phyloP scores from a whole-genome alignment of 1,139 yeast species.

The Suhomyces wounanorum region DNA sequence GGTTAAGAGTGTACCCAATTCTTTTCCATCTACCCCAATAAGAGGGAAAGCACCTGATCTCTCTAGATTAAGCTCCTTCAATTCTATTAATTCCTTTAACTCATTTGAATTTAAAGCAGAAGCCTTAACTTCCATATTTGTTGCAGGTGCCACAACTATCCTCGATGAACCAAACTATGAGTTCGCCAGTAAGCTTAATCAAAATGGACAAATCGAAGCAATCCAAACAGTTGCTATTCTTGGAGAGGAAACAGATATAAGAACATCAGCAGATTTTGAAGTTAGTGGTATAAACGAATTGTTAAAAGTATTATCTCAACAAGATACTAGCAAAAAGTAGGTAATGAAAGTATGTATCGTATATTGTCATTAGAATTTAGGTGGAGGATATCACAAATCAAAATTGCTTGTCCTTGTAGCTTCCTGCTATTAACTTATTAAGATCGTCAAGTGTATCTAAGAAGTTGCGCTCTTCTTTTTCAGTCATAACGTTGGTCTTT shows the following conservation, averaged over 20 bases:
- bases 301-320: conserved; percentile 48
- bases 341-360: neutral
- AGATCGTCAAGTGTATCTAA: conserved; percentile 54
- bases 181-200: conserved; percentile 50
- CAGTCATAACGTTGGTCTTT: conserved; percentile 44
- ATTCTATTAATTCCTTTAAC: neutral
- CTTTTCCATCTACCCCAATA: conserved; percentile 17
- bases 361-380: neutral
- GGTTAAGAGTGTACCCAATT: conserved; percentile 21
- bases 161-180: conserved; percentile 72
- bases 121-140: conserved; percentile 45
- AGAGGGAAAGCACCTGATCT: conserved; percentile 1
- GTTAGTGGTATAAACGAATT: conserved; percentile 80
- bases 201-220: conserved; percentile 35
- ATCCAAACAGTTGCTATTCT: conserved; percentile 66
- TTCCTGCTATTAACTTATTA: conserved; percentile 49
- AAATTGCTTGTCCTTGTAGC: conserved; percentile 46
- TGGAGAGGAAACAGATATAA: conserved; percentile 36
- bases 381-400: conserved; percentile 12
- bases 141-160: conserved; percentile 71
- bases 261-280: conserved; percentile 66
- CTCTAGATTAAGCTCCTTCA: neutral
- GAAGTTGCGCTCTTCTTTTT: conserved; percentile 46
- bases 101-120: neutral
- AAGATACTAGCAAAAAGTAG: neutral